phyloP scores from a whole-genome alignment of 2,329 filamentous ascomycete species.

The Geosmithia flava region DNA sequence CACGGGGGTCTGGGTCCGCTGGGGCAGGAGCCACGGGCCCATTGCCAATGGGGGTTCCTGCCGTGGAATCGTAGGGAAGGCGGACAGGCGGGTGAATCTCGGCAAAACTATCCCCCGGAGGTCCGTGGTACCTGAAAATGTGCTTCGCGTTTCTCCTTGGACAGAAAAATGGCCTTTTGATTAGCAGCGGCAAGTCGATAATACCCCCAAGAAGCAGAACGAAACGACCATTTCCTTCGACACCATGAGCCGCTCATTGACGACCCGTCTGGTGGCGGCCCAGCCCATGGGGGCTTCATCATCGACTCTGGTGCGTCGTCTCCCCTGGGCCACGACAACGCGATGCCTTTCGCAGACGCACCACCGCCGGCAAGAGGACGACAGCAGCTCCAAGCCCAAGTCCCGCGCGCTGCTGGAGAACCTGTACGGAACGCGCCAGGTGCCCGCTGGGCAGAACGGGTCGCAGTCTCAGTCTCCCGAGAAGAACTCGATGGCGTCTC shows the following conservation, averaged over 20 bases:
- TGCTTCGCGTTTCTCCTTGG: background rate
- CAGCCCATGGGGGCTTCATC: constrained; percentile 16
- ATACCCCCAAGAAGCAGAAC: background rate
- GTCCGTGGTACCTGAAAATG: background rate
- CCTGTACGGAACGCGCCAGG: constrained; percentile 16
- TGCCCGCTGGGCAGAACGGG: constrained; percentile 6
- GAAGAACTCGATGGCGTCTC: constrained; percentile 16
- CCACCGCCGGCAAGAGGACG: constrained; percentile 12
- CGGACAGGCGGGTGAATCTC: constrained; percentile 21
- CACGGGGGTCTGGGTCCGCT: background rate
- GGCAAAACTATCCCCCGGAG: constrained; percentile 6
- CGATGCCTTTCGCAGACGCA: constrained; percentile 25
- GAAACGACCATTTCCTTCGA: constrained; percentile 1
- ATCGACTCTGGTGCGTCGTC: background rate
- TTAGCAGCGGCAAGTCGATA: background rate
- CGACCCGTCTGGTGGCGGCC: constrained; percentile 28
- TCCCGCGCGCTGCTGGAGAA: constrained; percentile 18
- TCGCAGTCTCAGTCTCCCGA: background rate
- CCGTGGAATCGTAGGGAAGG: constrained; percentile 6
- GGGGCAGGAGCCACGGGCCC: too few species aligned
- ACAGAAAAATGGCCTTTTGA: background rate
- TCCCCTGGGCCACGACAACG: background rate
- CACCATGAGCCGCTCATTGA: constrained; percentile 31
- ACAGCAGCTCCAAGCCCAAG: constrained; percentile 9
- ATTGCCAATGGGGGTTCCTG: too few species aligned